Percentiles rank a stretch among this genome's conserved stretches.
phyloP scores from a whole-genome alignment of 768 basidiomycete genomes.

The Leccinum arenicola region DNA sequence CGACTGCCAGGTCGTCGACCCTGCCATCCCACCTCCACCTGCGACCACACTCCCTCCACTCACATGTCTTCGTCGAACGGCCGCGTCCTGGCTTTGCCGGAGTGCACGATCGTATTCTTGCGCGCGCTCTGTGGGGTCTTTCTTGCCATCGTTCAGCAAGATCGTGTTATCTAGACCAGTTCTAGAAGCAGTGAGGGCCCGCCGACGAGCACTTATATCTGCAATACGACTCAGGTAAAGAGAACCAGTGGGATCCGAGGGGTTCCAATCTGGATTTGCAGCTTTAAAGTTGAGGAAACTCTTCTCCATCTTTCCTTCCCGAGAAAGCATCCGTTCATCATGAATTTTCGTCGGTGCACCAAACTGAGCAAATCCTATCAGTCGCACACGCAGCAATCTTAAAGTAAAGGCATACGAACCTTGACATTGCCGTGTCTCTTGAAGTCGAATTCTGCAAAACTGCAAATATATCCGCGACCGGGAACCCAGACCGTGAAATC shows the following conservation, averaged over 20 bases:
- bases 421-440: slow-evolving; percentile 91
- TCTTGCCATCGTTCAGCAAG: slow-evolving; percentile 34
- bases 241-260: slow-evolving; percentile 86
- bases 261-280: slow-evolving; percentile 94
- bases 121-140: slow-evolving; percentile 48
- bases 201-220: slow-evolving; percentile 53
- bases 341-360: slow-evolving; percentile 73
- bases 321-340: slow-evolving; percentile 77
- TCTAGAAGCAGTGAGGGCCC: slow-evolving; percentile 29
- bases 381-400: neutral
- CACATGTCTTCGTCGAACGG: slow-evolving; percentile 39
- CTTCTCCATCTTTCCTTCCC: slow-evolving; percentile 99
- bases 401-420: slow-evolving; percentile 38
- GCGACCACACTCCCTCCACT: slow-evolving; percentile 30
- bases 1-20: slow-evolving; percentile 48
- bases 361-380: slow-evolving; percentile 46
- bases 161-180: slow-evolving; percentile 27
- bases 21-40: slow-evolving; percentile 45
- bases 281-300: slow-evolving; percentile 95
- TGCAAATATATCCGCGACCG: slow-evolving; percentile 94
- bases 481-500: slow-evolving; percentile 98
- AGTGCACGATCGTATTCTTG: slow-evolving; percentile 76
- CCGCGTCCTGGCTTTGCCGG: slow-evolving; percentile 61
- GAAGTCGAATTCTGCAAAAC: slow-evolving; percentile 98
- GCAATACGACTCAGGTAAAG: slow-evolving; percentile 86